These are phyloP conservation scores for Sporothrix mexicana DNA, from an alignment of 2,329 filamentous ascomycete species.

Conservation along the genomic window DNA sequence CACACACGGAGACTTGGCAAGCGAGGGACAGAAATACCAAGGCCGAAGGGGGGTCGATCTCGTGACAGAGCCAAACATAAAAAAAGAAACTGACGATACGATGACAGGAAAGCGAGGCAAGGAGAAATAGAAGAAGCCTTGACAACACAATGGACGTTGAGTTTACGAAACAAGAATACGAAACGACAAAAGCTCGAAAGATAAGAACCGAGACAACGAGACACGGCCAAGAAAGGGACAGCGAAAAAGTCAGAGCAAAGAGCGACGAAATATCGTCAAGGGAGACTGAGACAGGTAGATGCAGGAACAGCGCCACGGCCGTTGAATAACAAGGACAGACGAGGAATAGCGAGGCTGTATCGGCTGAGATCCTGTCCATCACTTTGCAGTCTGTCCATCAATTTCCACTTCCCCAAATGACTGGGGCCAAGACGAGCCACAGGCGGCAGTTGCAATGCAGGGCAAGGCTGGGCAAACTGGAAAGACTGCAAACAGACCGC, in stretches of 20 bases:
- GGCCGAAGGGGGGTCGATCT: constrained; percentile 4
- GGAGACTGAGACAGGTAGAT: constrained; percentile 12
- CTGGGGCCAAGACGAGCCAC: not conserved
- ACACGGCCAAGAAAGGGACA: not conserved
- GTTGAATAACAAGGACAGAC: not conserved
- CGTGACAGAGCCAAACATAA: not conserved
- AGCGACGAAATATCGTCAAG: not conserved
- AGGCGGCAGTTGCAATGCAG: not conserved
- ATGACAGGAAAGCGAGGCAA: not conserved
- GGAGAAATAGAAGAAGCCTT: not conserved
- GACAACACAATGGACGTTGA: no score
- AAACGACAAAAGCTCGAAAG: not conserved
- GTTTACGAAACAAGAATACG: constrained; percentile 12
- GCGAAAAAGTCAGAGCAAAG: not conserved
- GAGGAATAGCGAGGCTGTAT: constrained; percentile 2
- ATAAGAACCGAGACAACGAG: not conserved
- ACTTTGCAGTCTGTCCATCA: no score
- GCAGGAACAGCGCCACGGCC: not conserved
- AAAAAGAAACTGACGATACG: not conserved
- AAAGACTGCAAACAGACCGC: not conserved
- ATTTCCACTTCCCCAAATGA: not conserved
- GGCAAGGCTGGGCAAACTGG: constrained; percentile 23
- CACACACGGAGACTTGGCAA: constrained; percentile 14
- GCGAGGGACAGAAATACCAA: not conserved
- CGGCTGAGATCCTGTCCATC: no score